Conservation (phyloP, 768 basidiomycete genomes). For the Agaricus sinodeliciosus region DNA sequence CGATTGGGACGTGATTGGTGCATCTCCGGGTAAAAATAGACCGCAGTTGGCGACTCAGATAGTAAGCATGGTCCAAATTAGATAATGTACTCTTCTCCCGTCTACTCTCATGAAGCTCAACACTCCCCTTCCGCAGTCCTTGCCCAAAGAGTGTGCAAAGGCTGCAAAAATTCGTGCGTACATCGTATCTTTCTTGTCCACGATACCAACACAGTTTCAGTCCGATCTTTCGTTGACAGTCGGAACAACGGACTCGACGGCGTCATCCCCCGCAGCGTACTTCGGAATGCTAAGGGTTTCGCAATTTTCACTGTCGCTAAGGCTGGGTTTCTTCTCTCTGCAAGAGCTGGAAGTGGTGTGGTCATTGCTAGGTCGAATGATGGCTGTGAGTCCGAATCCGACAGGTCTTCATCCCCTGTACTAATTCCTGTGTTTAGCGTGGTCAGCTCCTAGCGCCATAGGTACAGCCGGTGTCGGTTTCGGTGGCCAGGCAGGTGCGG, state of each 20-base stretch:
- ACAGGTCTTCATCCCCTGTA: conserved; percentile 3
- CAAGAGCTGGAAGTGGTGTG: conserved; percentile 78
- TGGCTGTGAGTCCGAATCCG: conserved; percentile 53
- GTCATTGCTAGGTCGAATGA: conserved; percentile 81
- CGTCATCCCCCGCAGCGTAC: conserved; percentile 42
- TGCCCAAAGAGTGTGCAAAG: conserved; percentile 82
- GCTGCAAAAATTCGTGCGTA: conserved; percentile 80
- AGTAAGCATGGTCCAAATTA: conserved; percentile 1
- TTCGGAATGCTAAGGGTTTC: conserved; percentile 60
- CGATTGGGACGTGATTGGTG: no score
- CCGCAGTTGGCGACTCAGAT: not conserved
- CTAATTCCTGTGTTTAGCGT: conserved; percentile 39
- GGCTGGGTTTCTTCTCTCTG: conserved; percentile 67
- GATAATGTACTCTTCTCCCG: conserved; percentile 6
- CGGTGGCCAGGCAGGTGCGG: conserved; percentile 77
- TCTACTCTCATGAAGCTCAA: conserved; percentile 35
- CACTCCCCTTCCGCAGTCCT: conserved; percentile 45
- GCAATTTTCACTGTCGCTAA: conserved; percentile 91
- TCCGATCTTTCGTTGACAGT: conserved; percentile 78
- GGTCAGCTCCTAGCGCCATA: conserved; percentile 94
- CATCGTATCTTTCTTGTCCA: conserved; percentile 4
- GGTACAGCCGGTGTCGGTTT: conserved; percentile 88
- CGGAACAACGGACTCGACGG: conserved; percentile 83
- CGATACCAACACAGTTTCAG: conserved; percentile 28
- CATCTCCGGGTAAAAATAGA: not conserved